A percentile compares a stretch with the other conserved stretches of the same genome.
Conservation (phyloP, 805 yeast genomes). For the Candida rishiriensis region DNA sequence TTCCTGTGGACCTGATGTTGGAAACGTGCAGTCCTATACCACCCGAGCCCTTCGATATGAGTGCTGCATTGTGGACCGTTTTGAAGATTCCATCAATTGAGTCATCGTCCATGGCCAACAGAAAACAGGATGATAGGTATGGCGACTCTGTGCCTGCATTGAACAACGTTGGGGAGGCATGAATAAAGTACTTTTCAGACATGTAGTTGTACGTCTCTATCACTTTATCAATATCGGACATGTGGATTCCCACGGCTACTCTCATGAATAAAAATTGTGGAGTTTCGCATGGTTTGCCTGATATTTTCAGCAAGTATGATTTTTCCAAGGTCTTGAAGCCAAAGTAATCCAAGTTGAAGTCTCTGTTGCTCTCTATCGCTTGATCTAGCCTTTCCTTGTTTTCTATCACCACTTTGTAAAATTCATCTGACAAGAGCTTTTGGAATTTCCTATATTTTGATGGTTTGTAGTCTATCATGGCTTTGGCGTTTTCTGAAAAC, state of each 20-base stretch:
- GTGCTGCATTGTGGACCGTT: constrained; percentile 81
- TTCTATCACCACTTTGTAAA: constrained; percentile 52
- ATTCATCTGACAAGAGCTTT: constrained; percentile 60
- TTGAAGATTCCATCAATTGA: constrained; percentile 94
- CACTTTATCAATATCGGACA: constrained; percentile 56
- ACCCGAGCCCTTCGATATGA: constrained; percentile 92
- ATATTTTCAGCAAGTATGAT: constrained; percentile 67
- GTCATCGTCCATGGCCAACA: constrained; percentile 88
- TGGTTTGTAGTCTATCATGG: constrained; percentile 63
- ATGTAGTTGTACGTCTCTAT: constrained; percentile 81
- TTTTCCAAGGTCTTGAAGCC: constrained; percentile 91
- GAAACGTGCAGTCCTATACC: constrained; percentile 91
- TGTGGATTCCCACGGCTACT: constrained; percentile 89
- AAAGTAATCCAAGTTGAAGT: constrained; percentile 73
- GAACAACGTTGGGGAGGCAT: constrained; percentile 92
- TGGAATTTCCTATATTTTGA: constrained; percentile 61
- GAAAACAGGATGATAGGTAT: constrained; percentile 87
- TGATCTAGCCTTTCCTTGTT: constrained; percentile 60
- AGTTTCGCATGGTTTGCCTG: constrained; percentile 74
- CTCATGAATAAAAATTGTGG: constrained; percentile 90
- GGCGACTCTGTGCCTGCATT: constrained; percentile 88
- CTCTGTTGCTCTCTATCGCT: constrained; percentile 69
- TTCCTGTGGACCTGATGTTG: constrained; percentile 81
- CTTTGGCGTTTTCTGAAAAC: constrained; percentile 67
- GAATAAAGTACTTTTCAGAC: constrained; percentile 85